phyloP scores from a whole-genome alignment of 2,329 filamentous ascomycete species.

The Trichoderma simmonsii region DNA sequence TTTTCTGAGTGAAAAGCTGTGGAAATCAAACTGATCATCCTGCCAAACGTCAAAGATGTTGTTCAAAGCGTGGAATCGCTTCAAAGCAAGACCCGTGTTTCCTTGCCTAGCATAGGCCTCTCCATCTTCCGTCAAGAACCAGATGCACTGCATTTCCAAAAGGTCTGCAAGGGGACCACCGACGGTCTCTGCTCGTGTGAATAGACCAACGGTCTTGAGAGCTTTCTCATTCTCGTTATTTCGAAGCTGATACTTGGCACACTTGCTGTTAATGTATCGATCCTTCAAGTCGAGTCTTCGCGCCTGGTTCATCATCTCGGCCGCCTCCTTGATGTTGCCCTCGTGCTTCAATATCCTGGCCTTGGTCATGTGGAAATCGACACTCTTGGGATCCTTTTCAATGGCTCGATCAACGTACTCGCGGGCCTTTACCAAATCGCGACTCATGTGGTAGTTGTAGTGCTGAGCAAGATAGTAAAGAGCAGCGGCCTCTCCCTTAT shows the following conservation, averaged over 20 bases:
- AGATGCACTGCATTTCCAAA: slow-evolving; percentile 97
- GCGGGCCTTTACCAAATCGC: slow-evolving; percentile 76
- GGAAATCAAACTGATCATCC: slow-evolving; percentile 98
- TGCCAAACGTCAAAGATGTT: slow-evolving; percentile 97
- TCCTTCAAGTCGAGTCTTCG: slow-evolving; percentile 84
- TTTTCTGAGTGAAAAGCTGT: slow-evolving; percentile 94
- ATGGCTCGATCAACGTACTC: slow-evolving; percentile 83
- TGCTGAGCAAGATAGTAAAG: slow-evolving; percentile 95
- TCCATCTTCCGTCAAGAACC: slow-evolving; percentile 94
- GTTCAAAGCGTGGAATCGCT: slow-evolving; percentile 83
- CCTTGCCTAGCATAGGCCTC: slow-evolving; percentile 81
- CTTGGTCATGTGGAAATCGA: slow-evolving; percentile 93
- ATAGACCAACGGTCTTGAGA: slow-evolving; percentile 84
- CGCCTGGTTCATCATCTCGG: slow-evolving; percentile 84
- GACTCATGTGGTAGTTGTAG: slow-evolving; percentile 88
- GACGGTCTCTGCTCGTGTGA: slow-evolving; percentile 85
- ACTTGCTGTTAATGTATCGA: slow-evolving; percentile 97
- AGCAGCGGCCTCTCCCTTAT: slow-evolving; percentile 71
- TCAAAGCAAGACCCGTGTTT: slow-evolving; percentile 81
- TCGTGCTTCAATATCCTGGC: slow-evolving; percentile 91
- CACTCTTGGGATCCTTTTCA: slow-evolving; percentile 71
- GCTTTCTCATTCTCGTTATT: slow-evolving; percentile 88
- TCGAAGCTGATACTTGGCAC: slow-evolving; percentile 91
- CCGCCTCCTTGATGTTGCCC: slow-evolving; percentile 74
- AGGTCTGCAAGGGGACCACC: slow-evolving; percentile 88